Evolutionary conservation across 371 early-diverging fungal species (phyloP).

Genomic region (Mortierella sp.): DNA sequence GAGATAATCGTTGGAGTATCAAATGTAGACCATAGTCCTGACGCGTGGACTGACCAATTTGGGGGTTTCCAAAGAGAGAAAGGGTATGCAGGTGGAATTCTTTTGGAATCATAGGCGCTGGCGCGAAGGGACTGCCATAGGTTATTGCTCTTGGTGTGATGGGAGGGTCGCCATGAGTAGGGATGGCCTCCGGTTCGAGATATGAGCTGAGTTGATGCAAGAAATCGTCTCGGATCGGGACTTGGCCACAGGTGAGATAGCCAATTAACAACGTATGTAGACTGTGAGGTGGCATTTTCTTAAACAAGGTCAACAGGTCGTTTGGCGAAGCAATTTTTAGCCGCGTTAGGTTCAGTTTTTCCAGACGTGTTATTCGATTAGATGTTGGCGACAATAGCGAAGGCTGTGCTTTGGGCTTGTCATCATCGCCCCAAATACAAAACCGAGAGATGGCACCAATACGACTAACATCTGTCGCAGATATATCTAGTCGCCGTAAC

Average conservation of each 20-base stretch:
- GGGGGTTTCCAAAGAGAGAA: slow-evolving; percentile 36
- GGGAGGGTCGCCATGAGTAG: not conserved
- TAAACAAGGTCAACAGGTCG: slow-evolving; percentile 18
- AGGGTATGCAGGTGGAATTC: slow-evolving; percentile 31
- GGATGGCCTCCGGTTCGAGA: not conserved
- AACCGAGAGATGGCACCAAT: slow-evolving; percentile 13
- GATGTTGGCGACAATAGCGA: not conserved
- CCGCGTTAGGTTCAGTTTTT: slow-evolving; percentile 39
- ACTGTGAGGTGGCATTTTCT: slow-evolving; percentile 21
- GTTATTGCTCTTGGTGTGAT: not conserved
- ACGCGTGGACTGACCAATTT: slow-evolving; percentile 18
- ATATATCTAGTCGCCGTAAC: slow-evolving; percentile 34
- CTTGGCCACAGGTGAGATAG: slow-evolving; percentile 26
- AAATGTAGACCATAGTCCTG: slow-evolving; percentile 9
- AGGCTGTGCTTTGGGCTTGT: not conserved
- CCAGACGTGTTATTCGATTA: slow-evolving; percentile 10
- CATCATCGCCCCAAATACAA: slow-evolving; percentile 20
- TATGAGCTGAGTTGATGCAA: slow-evolving; percentile 12
- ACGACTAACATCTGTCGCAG: slow-evolving; percentile 25
- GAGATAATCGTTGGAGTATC: slow-evolving; percentile 12
- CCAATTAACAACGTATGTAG: slow-evolving; percentile 33
- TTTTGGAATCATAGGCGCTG: not conserved
- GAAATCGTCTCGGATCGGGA: slow-evolving; percentile 19
- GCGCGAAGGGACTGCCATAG: not conserved
- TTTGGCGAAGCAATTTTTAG: slow-evolving; percentile 23